These are phyloP conservation scores for Geotrichum europaeum DNA, from an alignment of 1,139 yeast genomes.

Conservation along the genomic window DNA sequence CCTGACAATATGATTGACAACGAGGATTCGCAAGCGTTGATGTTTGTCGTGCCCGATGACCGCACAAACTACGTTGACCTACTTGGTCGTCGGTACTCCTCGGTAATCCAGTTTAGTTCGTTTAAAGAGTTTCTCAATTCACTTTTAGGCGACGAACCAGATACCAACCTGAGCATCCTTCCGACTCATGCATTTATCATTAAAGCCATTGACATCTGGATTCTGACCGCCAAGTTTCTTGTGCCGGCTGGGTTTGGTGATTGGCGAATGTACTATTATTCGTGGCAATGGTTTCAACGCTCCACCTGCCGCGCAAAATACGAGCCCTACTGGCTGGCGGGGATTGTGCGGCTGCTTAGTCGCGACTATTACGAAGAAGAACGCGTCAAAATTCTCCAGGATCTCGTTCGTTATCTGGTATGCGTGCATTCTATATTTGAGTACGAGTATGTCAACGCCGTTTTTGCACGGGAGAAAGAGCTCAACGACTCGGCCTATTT, in stretches of 20 bases:
- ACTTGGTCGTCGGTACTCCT: slow-evolving; percentile 1
- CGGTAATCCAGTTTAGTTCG: background rate
- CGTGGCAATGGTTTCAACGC: slow-evolving; percentile 12
- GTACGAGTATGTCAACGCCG: slow-evolving; percentile 5
- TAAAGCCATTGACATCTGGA: slow-evolving; percentile 10
- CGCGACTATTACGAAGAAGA: slow-evolving; percentile 9
- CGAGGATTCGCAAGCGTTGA: slow-evolving; percentile 11
- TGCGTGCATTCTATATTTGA: slow-evolving; percentile 6
- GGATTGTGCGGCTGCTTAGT: background rate
- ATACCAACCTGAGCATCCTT: background rate
- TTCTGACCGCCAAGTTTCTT: slow-evolving; percentile 5
- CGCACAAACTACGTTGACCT: background rate
- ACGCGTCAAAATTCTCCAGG: slow-evolving; percentile 1
- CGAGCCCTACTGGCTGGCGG: slow-evolving; percentile 13
- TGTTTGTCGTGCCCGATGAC: slow-evolving; percentile 7
- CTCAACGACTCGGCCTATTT: background rate
- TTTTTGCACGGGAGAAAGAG: background rate
- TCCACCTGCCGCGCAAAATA: background rate
- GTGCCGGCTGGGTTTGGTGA: background rate
- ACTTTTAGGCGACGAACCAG: background rate
- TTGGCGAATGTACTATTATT: slow-evolving; percentile 7
- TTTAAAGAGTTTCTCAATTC: slow-evolving; percentile 7
- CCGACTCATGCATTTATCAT: slow-evolving; percentile 1
- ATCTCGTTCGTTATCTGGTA: slow-evolving; percentile 8
- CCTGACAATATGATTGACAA: background rate